Base-by-base conservation (phyloP, 768 basidiomycete species). In the Tylopilus sp. region DNA sequence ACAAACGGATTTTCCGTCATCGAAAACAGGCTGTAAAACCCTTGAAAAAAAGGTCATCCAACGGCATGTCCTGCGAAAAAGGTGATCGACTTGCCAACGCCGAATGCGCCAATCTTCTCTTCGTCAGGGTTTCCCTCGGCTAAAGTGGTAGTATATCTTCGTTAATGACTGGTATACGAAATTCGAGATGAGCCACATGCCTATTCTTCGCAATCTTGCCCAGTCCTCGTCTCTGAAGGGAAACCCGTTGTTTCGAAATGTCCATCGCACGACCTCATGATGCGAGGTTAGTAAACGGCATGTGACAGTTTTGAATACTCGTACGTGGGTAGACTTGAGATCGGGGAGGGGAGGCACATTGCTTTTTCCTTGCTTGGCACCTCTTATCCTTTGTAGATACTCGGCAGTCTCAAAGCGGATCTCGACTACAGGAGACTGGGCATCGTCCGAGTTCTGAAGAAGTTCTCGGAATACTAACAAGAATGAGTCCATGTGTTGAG, bases 401-500 rank as follows among this genome's bases (percentile, higher is more conserved):
- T 58, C 63, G 61, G 81, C 73, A 4, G 89, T 91, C 63, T 90
- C 82, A 55, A 94, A 93, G 45, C 76, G 81, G 40, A 95, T 89
- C 69, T 95, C 87, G 3, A 86, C 91, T 14, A 78, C 72, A 48
- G 76, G 82, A 3, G 90, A 83, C 41, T 80, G 85, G 3, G 89
- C 93, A 71, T 97, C 95, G 66, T 97, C 94, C 26, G 94, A 94
- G 66, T 99, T 98, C 75, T 98, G 96, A 0, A 98, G 74, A 6
- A 99, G 80, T 68, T 98, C 96, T 45, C 95, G 72, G 54, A 84
- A 85, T 40, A 87, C 83, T 78, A 52, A 24, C 16, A 7, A 13
- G n/a, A n/a, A n/a, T n/a, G n/a, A n/a, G n/a, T 16, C 21, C 16
- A 17, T 9, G 22, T 12, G 24, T 25, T 24, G 17, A 45, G 8